phyloP scores from a whole-genome alignment of 1,139 yeast genomes.

The Hansenula anomala region DNA sequence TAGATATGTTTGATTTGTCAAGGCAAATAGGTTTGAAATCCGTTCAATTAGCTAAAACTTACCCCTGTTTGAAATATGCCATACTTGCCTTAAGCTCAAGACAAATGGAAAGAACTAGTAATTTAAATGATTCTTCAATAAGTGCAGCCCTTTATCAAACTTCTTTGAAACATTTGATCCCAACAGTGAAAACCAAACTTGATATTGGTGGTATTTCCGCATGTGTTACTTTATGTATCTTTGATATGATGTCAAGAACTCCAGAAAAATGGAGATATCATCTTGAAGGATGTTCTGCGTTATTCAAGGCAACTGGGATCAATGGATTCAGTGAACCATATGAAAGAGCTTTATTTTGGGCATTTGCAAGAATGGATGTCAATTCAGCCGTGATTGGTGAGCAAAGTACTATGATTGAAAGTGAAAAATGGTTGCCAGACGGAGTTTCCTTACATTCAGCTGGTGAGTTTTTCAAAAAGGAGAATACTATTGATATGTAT shows the following conservation, averaged over 20 bases:
- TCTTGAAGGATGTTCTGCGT: constrained; percentile 33
- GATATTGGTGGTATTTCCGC: constrained; percentile 24
- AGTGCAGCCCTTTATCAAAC: constrained; percentile 23
- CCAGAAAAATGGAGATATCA: constrained; percentile 34
- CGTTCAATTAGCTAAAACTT: constrained; percentile 23
- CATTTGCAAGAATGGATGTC: constrained; percentile 36
- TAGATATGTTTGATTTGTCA: constrained; percentile 31
- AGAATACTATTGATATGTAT: constrained; percentile 31
- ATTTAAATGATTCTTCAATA: neutral
- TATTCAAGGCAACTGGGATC: constrained; percentile 32
- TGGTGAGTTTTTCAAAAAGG: constrained; percentile 20
- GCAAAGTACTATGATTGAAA: constrained; percentile 29
- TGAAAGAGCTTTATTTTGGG: constrained; percentile 34
- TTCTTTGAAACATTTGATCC: constrained; percentile 26
- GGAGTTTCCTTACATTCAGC: constrained; percentile 24
- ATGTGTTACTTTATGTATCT: constrained; percentile 31
- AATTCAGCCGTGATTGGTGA: constrained; percentile 32
- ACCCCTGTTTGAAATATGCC: constrained; percentile 24
- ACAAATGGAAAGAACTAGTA: constrained; percentile 25
- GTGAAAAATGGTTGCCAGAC: constrained; percentile 31
- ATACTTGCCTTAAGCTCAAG: constrained; percentile 29
- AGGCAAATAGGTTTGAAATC: constrained; percentile 27
- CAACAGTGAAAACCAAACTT: constrained; percentile 25
- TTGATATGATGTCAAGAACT: constrained; percentile 32
- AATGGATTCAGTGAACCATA: constrained; percentile 31